Evolutionary conservation across 345 rosid species (phyloP), one percentile per base, ranked within the genome.

Genomic region (Eutrema japonicum): DNA sequence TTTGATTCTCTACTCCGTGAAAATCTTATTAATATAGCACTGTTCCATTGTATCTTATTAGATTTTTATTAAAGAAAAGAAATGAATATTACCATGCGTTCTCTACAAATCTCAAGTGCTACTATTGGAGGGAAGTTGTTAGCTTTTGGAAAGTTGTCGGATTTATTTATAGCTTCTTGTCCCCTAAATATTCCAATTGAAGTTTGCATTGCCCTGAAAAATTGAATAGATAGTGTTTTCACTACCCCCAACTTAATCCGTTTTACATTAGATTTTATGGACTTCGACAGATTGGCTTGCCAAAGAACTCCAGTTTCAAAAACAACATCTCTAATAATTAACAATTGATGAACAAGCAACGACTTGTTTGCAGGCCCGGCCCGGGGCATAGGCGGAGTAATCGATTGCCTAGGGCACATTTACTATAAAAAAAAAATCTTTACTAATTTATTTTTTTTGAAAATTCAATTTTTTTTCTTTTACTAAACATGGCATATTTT

Each of bases 61-160:
- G 29, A 41, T 29, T 53, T 41, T 53, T 41, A 11, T 12, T 32
- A 55, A 8, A 12, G 12, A 10, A 50, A 29, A 63, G 3, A 1
- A 40, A 50, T 9, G 5, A 71, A 8, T 37, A 48, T 37, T 60
- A 71, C 77, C 89, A 32, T 74, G 46, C 85, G 92, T 83, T 91
- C 97, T 70, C 97, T 87, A 74, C 95, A 89, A 46, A 75, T 84
- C 73, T 91, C 97, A 32, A 77, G 60, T n/a, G 95, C 97, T 13
- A 85, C 3, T 66, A 89, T 79, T 41, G 91, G 90, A 64, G 95
- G 93, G 13, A 55, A 40, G 16, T 54, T 73, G 26, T 35, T 52
- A 30, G 48, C 41, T 56, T 80, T 64, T 70, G 49, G 26, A 64
- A 51, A 26, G 50, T 51, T 49, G 14, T 61, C 10, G 57, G 72